A percentile compares a stretch with the other conserved stretches of the same genome.
Conservation (phyloP, 2,329 filamentous ascomycete species). For the Cercospora canescens region DNA sequence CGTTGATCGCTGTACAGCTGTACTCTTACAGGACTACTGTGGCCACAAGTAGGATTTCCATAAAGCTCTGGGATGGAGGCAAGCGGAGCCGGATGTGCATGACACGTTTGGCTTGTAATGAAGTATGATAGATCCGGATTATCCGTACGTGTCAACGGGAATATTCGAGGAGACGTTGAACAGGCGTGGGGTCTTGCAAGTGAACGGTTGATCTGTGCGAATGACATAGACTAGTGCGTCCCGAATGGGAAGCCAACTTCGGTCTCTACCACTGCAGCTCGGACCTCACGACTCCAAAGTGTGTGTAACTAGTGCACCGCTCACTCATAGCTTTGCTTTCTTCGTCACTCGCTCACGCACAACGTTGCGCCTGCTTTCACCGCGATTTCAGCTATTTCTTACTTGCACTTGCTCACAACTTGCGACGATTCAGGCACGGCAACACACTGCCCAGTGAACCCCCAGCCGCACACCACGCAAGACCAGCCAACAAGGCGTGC, state of each 20-base stretch:
- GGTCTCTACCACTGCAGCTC: not conserved
- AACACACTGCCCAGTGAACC: not conserved
- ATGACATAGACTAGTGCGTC: not conserved
- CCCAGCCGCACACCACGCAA: not conserved
- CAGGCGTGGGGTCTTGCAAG: not conserved
- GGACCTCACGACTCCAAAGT: not conserved
- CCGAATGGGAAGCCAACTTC: conserved; percentile 3
- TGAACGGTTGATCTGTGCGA: not conserved
- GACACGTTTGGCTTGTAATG: not conserved
- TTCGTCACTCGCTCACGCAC: not conserved
- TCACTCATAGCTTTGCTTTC: not conserved
- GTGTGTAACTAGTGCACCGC: not conserved
- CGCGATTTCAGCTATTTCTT: not conserved
- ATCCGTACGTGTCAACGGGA: not conserved
- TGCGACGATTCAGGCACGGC: not conserved
- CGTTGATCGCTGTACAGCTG: not conserved
- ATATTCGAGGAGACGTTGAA: not conserved
- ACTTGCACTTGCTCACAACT: not conserved
- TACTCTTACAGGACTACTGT: not conserved
- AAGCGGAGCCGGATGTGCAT: not conserved
- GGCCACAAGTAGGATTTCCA: not conserved
- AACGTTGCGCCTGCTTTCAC: not conserved
- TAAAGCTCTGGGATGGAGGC: not conserved
- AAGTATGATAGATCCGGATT: not conserved
- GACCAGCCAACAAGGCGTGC: not conserved